These are phyloP conservation scores for Penicillium sp. DNA, from an alignment of 2,329 filamentous ascomycete genomes.

Conservation along the genomic window DNA sequence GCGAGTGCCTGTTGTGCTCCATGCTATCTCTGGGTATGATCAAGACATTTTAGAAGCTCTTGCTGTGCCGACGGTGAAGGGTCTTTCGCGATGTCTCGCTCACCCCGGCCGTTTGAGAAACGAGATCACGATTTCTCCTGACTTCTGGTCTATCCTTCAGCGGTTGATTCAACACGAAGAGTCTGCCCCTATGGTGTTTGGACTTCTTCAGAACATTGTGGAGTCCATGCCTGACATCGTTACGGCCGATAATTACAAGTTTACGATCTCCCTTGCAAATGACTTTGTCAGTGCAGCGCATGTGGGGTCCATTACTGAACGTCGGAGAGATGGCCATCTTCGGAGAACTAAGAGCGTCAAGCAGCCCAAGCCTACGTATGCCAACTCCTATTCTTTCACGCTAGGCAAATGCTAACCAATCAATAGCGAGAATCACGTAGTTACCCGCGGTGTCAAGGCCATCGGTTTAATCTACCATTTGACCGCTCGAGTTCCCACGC, in stretches of 20 bases:
- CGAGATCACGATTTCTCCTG: constrained; percentile 92
- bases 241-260: constrained; percentile 93
- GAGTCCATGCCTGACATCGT: constrained; percentile 74
- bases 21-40: constrained; percentile 85
- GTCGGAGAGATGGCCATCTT: constrained; percentile 61
- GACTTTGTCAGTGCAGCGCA: constrained; percentile 85
- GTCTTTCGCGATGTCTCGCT: constrained; percentile 76
- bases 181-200: constrained; percentile 76
- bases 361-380: constrained; percentile 57
- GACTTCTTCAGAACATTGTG: constrained; percentile 78
- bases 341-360: constrained; percentile 55
- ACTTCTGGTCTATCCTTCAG: constrained; percentile 92
- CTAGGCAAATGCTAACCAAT: constrained; percentile 14
- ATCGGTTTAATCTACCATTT: constrained; percentile 79
- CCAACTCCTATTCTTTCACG: constrained; percentile 6
- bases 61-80: constrained; percentile 73
- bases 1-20: constrained; percentile 85
- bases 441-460: constrained; percentile 76
- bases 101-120: constrained; percentile 76
- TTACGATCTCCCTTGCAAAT: constrained; percentile 78
- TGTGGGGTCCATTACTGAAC: constrained; percentile 68
- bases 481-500: constrained; percentile 75
- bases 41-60: constrained; percentile 74
- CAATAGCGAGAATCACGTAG: constrained; percentile 66
- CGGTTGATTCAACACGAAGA: constrained; percentile 68